A percentile compares a stretch with the other conserved stretches of the same genome.
Conservation (phyloP, 305 asterid species). For the Fraxinus paxiana region DNA sequence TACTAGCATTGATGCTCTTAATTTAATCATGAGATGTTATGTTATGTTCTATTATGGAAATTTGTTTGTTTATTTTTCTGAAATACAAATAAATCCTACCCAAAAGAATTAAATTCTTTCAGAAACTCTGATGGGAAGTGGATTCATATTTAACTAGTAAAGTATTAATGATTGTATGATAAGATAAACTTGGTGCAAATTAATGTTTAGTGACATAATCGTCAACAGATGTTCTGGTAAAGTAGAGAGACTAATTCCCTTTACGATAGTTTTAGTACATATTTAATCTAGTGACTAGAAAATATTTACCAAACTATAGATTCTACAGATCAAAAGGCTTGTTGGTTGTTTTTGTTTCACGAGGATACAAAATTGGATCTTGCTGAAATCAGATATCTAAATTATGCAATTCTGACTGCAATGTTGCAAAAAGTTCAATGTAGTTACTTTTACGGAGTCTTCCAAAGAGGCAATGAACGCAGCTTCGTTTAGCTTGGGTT, state of each 20-base stretch:
- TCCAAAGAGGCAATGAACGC: background rate
- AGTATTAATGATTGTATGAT: background rate
- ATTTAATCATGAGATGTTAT: background rate
- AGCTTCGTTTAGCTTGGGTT: slow-evolving; percentile 1
- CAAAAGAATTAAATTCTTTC: background rate
- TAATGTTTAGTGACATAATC: background rate
- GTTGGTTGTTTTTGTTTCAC: slow-evolving; percentile 12
- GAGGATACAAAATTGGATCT: background rate
- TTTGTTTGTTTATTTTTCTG: background rate
- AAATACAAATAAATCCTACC: background rate
- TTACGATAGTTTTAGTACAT: background rate
- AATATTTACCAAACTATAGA: background rate
- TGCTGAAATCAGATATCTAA: background rate
- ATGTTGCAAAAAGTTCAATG: slow-evolving; percentile 9
- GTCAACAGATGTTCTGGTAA: background rate
- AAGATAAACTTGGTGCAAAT: background rate
- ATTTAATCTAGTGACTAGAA: background rate
- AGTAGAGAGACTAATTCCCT: background rate
- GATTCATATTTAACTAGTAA: background rate
- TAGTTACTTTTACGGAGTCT: background rate
- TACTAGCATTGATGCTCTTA: background rate
- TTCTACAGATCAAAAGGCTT: background rate
- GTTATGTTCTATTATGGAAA: background rate
- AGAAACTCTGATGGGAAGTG: background rate
- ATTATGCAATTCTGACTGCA: slow-evolving; percentile 4